These are phyloP conservation scores for Exophiala oligosperma DNA, from an alignment of 2,329 filamentous ascomycete genomes.

Conservation along the genomic window DNA sequence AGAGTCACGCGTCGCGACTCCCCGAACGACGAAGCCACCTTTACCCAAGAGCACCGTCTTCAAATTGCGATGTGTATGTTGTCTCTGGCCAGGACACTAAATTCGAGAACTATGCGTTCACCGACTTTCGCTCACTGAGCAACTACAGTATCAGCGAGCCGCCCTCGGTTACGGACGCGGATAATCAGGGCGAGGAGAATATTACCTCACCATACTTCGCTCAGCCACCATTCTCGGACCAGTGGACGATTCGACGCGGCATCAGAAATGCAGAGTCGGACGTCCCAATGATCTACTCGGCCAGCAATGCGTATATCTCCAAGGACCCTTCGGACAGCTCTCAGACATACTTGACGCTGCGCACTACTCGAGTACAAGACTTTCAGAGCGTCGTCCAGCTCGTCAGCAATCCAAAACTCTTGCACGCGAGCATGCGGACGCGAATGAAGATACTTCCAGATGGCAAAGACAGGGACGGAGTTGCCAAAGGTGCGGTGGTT, in stretches of 20 bases:
- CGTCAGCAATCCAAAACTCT: conserved; percentile 44
- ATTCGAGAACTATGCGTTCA: conserved; percentile 54
- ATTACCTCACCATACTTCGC: conserved; percentile 35
- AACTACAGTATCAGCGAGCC: conserved; percentile 32
- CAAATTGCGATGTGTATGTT: conserved; percentile 49
- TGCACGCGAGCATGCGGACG: conserved; percentile 51
- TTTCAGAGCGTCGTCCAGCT: conserved; percentile 52
- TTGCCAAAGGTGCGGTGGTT: conserved; percentile 49
- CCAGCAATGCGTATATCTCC: conserved; percentile 49
- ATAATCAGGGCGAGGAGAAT: conserved; percentile 24
- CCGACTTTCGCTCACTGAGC: conserved; percentile 50
- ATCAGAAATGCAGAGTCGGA: conserved; percentile 39
- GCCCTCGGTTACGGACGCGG: conserved; percentile 25
- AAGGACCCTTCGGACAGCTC: conserved; percentile 22
- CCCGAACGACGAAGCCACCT: not conserved
- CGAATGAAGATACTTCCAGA: conserved; percentile 43
- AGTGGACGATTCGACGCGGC: conserved; percentile 49
- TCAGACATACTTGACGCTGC: conserved; percentile 47
- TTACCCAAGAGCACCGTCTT: not conserved
- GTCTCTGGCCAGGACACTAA: conserved; percentile 41
- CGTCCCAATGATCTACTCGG: conserved; percentile 46
- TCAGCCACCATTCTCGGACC: conserved; percentile 35
- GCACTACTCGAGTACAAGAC: conserved; percentile 43
- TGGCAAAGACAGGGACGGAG: conserved; percentile 21
- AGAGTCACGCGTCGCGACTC: not conserved